Evolutionary conservation across 1,139 yeast genomes (phyloP), one percentile per base, ranked within the genome.

Genomic region (Hemisphaericaspora subhashii): DNA sequence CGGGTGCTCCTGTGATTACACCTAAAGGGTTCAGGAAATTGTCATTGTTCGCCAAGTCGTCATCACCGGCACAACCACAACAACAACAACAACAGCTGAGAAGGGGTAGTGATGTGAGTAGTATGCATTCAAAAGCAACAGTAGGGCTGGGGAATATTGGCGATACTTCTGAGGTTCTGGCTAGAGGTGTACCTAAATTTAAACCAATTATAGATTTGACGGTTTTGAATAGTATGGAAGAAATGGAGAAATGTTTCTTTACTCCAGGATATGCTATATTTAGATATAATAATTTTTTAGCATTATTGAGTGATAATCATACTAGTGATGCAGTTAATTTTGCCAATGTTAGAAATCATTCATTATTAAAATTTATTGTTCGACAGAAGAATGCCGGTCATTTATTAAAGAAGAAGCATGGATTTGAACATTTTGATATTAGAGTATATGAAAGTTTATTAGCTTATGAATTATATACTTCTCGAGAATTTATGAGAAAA

Each of bases 311-410:
- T 17, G 67, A 58, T 10, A 66, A 64, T 39, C 74, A 64, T 38
- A 48, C 51, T 15, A 58, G 58, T 35, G 77, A 71, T 46, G 69
- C 76, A 0, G 55, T 68, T n/a, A 68, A 62, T 43, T 70, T 70
- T 53, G 71, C 74, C 13, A 59, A 52, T 27, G 59, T 67, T n/a
- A 48, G 77, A 21, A 58, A 60, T 36, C 68, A 66, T 37, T 67
- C 72, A 3, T 53, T 71, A 18, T 47, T 56, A 8, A 69, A 68
- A 41, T 69, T 70, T 35, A 53, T 68, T 13, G 45, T 52, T 3
- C 50, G 65, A 27, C 65, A 61, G 37, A 50, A 54, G 31, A 42
- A 43, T n/a, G 47, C 49, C 1, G 40, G 37, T 26, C 41, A 36
- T 13, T 37, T 39, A 26, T 21, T 42, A 14, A 27, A 29, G 23